Conservation (phyloP, 805 yeast species). For the Wickerhamomyces hampshirensis region DNA sequence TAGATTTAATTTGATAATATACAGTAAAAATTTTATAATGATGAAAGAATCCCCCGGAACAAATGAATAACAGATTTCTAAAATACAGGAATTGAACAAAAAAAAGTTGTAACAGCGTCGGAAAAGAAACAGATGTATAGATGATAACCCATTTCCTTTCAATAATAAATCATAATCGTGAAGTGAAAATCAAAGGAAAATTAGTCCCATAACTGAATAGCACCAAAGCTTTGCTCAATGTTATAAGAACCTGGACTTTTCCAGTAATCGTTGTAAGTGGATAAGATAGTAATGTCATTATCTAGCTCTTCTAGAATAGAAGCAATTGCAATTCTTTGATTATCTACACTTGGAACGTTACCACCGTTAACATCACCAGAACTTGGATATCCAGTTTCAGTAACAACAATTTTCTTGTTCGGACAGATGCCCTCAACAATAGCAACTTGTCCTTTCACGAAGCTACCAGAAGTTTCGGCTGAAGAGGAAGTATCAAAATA, state of each 20-base stretch:
- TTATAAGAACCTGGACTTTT: slow-evolving; percentile 78
- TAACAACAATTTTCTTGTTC: slow-evolving; percentile 49
- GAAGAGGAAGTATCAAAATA: slow-evolving; percentile 63
- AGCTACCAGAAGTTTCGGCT: slow-evolving; percentile 69
- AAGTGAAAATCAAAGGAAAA: background rate
- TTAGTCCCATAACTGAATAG: slow-evolving; percentile 29
- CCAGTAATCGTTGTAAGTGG: slow-evolving; percentile 86
- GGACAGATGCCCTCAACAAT: slow-evolving; percentile 53
- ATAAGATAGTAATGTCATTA: slow-evolving; percentile 62
- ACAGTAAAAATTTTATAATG: no score
- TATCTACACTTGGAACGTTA: slow-evolving; percentile 64
- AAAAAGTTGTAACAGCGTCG: no score
- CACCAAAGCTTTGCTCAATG: slow-evolving; percentile 86
- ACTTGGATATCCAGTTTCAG: slow-evolving; percentile 91
- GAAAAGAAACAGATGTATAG: no score
- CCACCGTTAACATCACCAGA: slow-evolving; percentile 66
- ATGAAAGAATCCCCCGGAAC: no score
- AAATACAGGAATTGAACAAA: no score
- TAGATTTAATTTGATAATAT: no score
- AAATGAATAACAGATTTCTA: no score
- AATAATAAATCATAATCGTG: no score
- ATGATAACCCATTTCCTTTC: no score
- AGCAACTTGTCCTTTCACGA: slow-evolving; percentile 57
- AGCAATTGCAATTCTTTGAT: slow-evolving; percentile 67
- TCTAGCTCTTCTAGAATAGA: slow-evolving; percentile 55